Evolutionary conservation across 2,329 filamentous ascomycete genomes (phyloP), one percentile per base, ranked within the genome.

Genomic region (Nannizziopsis arthrosporioides): DNA sequence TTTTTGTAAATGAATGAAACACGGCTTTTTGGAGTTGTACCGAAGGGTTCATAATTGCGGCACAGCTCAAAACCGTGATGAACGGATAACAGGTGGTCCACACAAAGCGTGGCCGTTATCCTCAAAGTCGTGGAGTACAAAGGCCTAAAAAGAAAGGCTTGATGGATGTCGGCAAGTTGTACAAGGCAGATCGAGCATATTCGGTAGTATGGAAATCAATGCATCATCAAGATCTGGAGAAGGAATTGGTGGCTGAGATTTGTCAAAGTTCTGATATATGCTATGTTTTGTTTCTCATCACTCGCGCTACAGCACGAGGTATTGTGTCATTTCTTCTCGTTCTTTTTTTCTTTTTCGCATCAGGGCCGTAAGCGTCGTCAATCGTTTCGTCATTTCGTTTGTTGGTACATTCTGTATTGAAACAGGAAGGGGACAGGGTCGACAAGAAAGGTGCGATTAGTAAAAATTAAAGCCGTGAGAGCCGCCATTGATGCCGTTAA

Each of bases 401-500:
- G 49, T 39, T 43, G 49, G 49, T 51, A 51, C 44, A 47, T 31
- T 48, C 39, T 38, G 32, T 43, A 47, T 34, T 37, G 41, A 40
- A 32, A 50, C 43, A 47, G 35, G 27, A 38, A 48, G 36, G 37
- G 30, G 39, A 43, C 30, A 42, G 31, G 32, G 30, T 41, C 27
- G 39, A 37, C 43, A 44, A 10, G 18, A 45, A 43, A 27, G 42
- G 31, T 15, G n/a, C 18, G 34, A 14, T 43, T 50, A 53, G 32
- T 50, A 53, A 27, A 53, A 44, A 31, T 12, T 47, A 36, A 50
- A 53, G 12, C 44, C 44, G 18, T 44, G 51, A 39, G 48, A 17
- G 44, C 35, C 49, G 31, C 47, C 49, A 38, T 47, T 54, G 11
- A 53, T 53, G n/a, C 53, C 53, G 32, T 53, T 51, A 5, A 51